Base-by-base conservation (phyloP, 179 eudicot genomes). In the Nepenthes alata region DNA sequence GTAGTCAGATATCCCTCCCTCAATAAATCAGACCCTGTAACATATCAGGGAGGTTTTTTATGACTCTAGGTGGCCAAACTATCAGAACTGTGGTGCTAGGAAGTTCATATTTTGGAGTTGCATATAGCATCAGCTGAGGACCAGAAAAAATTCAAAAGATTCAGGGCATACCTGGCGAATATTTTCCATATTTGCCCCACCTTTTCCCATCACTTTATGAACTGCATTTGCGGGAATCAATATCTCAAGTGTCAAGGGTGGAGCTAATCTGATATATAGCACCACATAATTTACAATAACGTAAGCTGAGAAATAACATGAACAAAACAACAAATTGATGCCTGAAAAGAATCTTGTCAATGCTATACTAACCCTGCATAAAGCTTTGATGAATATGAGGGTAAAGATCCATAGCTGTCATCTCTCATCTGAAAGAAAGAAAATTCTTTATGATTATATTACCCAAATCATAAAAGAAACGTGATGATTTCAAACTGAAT, bases 151-250 rank as follows among this genome's bases (percentile, higher is more conserved):
- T 13, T 14, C 55, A 14, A 5, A 67, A 57, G 37, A 38, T 15
- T 45, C 35, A 55, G 3, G 61, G 60, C 73, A 38, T 57, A 87
- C 98, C 90, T 89, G 86, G 13, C 93, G 90, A 15, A 93, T 81
- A 72, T 93, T 93, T 39, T 82, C 82, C 61, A 93, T 65, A 67
- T 93, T 93, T 44, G 83, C 81, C 55, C 96, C 96, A 64, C 80
- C 85, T 85, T 85, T 89, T 14, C 98, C 98, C 49, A 86, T 47
- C 63, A 93, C 98, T 75, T 83, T 93, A 48, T 80, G 81, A 49
- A 81, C 82, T 58, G 98, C 93, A 70, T 80, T 77, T 37, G 81
- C 88, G 68, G 98, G 98, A 47, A 93, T 75, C 65, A 85, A 62
- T 77, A 93, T 76, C 81, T 89, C 95, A 55, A 83, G 69, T n/a